Conservation (phyloP, 768 basidiomycete genomes). For the Mycena venus region DNA sequence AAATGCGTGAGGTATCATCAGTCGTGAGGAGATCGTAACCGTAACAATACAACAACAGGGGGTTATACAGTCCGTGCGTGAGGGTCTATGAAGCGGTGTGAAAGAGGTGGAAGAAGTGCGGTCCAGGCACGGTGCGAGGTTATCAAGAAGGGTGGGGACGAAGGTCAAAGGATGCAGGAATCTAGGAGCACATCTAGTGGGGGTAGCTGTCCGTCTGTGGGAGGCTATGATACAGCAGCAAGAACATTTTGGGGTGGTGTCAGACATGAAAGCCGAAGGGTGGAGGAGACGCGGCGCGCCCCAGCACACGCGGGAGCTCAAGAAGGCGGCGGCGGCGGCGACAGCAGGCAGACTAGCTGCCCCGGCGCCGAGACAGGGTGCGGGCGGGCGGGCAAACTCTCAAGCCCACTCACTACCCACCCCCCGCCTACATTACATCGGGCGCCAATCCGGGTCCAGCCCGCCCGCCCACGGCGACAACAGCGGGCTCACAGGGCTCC, state of each 20-base stretch:
- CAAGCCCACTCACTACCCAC: too few species aligned
- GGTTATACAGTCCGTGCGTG: background rate
- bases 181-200: slow-evolving; percentile 11
- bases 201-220: background rate
- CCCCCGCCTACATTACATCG: slow-evolving; percentile 13
- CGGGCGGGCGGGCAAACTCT: too few species aligned
- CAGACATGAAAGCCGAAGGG: background rate
- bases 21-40: background rate
- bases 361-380: too few species aligned
- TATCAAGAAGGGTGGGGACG: background rate
- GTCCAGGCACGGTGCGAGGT: background rate
- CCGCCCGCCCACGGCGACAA: slow-evolving; percentile 32
- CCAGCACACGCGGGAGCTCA: background rate
- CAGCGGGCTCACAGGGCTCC: slow-evolving; percentile 25
- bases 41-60: slow-evolving; percentile 25
- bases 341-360: background rate
- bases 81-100: background rate
- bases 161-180: background rate
- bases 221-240: slow-evolving; percentile 10
- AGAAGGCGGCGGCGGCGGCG: background rate
- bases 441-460: slow-evolving; percentile 31
- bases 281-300: background rate
- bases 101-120: background rate
- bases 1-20: slow-evolving; percentile 33
- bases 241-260: background rate